Evolutionary conservation across 495 filamentous ascomycete species (phyloP), one percentile per base, ranked within the genome.

Genomic region (Penicillium turbatum): DNA sequence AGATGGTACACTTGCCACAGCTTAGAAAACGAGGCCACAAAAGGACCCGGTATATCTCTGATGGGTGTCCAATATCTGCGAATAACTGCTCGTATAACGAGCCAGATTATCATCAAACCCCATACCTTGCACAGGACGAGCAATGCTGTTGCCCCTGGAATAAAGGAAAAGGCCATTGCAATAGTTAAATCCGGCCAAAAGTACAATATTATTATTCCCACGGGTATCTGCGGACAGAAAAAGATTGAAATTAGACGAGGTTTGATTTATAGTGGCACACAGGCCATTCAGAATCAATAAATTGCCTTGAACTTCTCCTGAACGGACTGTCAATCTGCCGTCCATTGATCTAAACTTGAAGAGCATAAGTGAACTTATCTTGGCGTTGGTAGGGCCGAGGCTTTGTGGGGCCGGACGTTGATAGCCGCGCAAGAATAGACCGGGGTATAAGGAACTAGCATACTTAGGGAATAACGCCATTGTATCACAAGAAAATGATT

Each of bases 1-100:
- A 71, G 60, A 7, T 65, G 66, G 26, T 56, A 61, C 12, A 78
- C 55, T 34, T 69, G 66, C 76, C 76, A 78, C 12, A 72, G 40
- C 27, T 55, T 61, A 11, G 72, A 69, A 47, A 77, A 69, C 11
- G 70, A 73, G 13, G 72, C 75, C 16, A 65, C 49, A 19, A 69
- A 71, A 0, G 74, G 76, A 3, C 76, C 74, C 0, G 70, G 72
- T 7, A 78, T 64, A 48, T 72, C 61, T 10, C 40, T 29, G 24
- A 43, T 43, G 16, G 40, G n/a, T 1, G 40, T 43, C 40, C 40
- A 43, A 29, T 43, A 43, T 29, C 11, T 40, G 17, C 37, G 17
- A 24, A 13, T 24, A 12, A 24, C 12, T 19, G 19, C 37, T 24
- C 37, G 37, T 2, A 40, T 3, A 12, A 24, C 9, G 6, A 40